Evolutionary conservation across 1,284 basidiomycete genomes (phyloP), one percentile per base, ranked within the genome.

Genomic region (Pyrrhoderma noxium): DNA sequence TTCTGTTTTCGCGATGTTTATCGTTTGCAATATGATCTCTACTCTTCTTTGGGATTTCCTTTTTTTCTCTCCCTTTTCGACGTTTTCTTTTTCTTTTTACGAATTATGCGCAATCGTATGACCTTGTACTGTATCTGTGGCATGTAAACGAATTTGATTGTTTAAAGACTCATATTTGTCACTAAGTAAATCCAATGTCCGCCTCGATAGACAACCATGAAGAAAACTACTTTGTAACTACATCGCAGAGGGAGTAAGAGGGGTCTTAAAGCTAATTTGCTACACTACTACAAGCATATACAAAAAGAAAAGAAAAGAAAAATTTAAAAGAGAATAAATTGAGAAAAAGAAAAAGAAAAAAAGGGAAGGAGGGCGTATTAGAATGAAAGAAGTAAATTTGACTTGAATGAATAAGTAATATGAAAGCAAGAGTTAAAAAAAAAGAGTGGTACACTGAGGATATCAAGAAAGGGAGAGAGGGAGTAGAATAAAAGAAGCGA

Each of bases 221-320:
- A 34, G 23, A 37, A 25, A 37, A 51, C 25, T 51, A 51, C n/a
- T 25, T 27, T 51, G 45, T 45, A 39, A 51, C 18, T n/a, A 37
- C 37, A 45, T 9, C 19, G 21, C 21, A 27, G 23, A 39, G 21
- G 19, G 23, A 19, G 19, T 8, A 47, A 11, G 27, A 11, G 27
- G 27, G 27, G 5, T 5, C 7, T 31, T 31, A 31, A 31, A 11
- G 11, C 27, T 31, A 31, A 11, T 31, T 31, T 31, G 27, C 27
- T 31, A 31, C 27, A 31, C 5, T 31, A 31, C 11, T 31, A 31
- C 27, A 31, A 31, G 11, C 11, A 31, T 31, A 47, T n/a, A 22
- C n/a, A 38, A 39, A 16, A 47, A 16, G 21, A 47, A 38, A 36
- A 43, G 41, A 25, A 14, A 43, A 13, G 31, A 39, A 39, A 21